Base-by-base conservation (phyloP, 768 basidiomycete genomes). In the Leucocoprinus leucothites region DNA sequence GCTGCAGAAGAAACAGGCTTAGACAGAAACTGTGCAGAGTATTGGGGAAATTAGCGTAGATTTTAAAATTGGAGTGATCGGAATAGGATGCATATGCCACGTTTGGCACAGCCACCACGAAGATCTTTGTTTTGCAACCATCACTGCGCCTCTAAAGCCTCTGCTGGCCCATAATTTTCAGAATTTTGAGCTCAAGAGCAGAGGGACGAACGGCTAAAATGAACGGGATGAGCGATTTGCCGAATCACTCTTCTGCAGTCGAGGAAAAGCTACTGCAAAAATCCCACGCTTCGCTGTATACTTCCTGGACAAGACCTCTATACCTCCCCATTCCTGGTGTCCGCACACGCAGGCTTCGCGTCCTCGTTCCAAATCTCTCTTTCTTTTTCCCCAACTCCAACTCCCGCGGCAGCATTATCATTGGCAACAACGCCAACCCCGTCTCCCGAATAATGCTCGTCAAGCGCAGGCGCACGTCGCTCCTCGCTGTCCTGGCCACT, bases 1-100 rank as follows among this genome's bases (percentile, higher is more conserved):
- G 21, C 63, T 89, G 58, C 87, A 90, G 73, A 84, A 82, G 75
- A 93, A 93, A 72, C 83, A 76, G 59, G 71, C 65, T 46, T 76
- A 71, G 59, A 53, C 52, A 45, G 56, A 48, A 43, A 49, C 18
- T 31, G 18, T 24, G 36, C 26, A n/a, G n/a, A n/a, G n/a, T n/a
- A n/a, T n/a, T n/a, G n/a, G n/a, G n/a, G n/a, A n/a, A 38, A n/a
- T 38, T 38, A 38, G 38, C 16, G 16, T 44, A 9, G n/a, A 53
- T 28, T 34, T 43, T 13, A 48, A 41, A 55, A 48, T 21, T 11
- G 22, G 16, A 36, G 31, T 43, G 38, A 51, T 48, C 51, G 38
- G 51, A 43, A 57, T 57, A 26, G 25, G 47, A 21, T 18, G 11
- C 31, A 31, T 31, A 31, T 53, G 46, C 51, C 51, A 48, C 57